Conservation (phyloP, 2,329 filamentous ascomycete genomes). For the Sarocladiaceae sp. region DNA sequence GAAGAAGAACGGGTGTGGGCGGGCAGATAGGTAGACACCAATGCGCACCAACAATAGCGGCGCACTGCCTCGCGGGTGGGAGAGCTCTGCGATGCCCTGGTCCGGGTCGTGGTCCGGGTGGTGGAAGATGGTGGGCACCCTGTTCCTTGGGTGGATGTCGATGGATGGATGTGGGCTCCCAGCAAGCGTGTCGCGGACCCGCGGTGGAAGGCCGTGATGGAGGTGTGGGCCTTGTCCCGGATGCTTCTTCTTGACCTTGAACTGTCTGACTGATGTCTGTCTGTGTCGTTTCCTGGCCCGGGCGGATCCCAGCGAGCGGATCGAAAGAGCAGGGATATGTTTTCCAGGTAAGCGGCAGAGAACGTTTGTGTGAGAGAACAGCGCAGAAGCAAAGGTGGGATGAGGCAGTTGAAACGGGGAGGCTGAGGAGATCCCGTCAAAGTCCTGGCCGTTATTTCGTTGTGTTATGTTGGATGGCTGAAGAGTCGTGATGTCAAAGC, state of each 20-base stretch:
- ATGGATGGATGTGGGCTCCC: slow-evolving; percentile 4
- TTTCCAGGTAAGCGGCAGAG: background rate
- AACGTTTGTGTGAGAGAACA: background rate
- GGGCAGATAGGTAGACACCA: background rate
- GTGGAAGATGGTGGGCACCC: slow-evolving; percentile 2
- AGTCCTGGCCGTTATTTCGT: background rate
- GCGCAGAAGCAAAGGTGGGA: slow-evolving; percentile 1
- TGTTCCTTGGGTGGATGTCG: background rate
- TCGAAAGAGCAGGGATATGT: background rate
- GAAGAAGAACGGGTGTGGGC: slow-evolving; percentile 6
- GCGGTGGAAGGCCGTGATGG: slow-evolving; percentile 7
- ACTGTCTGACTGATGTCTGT: background rate
- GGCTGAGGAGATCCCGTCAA: too few relatives aligned
- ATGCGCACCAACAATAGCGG: background rate
- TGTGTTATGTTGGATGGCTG: background rate
- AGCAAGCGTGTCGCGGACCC: slow-evolving; percentile 8
- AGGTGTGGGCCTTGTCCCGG: slow-evolving; percentile 2
- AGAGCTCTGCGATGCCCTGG: slow-evolving; percentile 4
- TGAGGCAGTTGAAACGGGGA: background rate
- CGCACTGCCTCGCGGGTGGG: slow-evolving; percentile 7
- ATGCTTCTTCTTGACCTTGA: background rate
- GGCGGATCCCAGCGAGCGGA: slow-evolving; percentile 5
- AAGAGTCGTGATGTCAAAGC: slow-evolving; percentile 4
- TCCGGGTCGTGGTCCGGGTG: background rate
- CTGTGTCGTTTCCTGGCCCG: background rate